Evolutionary conservation across 306 rosid genomes (phyloP).

Genomic region (Ormosia emarginata): DNA sequence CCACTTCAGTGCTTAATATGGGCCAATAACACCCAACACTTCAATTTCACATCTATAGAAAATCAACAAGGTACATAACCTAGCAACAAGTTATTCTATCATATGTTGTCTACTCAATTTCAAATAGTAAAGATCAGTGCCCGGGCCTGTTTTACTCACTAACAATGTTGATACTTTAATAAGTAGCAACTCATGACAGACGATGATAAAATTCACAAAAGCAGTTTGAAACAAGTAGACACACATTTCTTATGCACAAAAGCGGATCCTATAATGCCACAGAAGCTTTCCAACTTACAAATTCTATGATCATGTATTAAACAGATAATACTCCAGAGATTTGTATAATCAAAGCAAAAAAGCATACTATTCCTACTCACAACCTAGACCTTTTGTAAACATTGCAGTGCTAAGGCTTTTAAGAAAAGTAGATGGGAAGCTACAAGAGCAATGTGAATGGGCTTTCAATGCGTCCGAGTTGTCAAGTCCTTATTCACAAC

Average conservation of each 20-base stretch:
- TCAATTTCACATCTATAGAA: background rate
- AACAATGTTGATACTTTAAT: background rate
- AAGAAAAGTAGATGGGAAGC: background rate
- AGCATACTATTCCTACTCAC: background rate
- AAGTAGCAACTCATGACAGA: background rate
- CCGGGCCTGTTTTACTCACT: background rate
- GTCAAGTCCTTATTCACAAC: background rate
- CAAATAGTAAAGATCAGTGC: background rate
- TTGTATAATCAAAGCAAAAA: background rate
- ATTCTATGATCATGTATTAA: background rate
- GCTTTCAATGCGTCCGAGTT: background rate
- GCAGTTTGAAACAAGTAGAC: background rate
- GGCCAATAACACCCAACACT: background rate
- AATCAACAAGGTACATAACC: background rate
- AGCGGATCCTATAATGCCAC: background rate
- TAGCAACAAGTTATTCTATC: background rate
- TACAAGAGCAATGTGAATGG: background rate
- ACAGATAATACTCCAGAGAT: background rate
- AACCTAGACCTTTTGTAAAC: background rate
- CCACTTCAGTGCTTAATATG: background rate
- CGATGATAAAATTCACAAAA: background rate
- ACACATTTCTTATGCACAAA: background rate
- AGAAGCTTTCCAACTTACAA: constrained; percentile 9
- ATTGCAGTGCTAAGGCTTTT: background rate
- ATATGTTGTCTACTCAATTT: background rate